Conservation (phyloP, 208 protist species). For the Trypanosoma mega region DNA sequence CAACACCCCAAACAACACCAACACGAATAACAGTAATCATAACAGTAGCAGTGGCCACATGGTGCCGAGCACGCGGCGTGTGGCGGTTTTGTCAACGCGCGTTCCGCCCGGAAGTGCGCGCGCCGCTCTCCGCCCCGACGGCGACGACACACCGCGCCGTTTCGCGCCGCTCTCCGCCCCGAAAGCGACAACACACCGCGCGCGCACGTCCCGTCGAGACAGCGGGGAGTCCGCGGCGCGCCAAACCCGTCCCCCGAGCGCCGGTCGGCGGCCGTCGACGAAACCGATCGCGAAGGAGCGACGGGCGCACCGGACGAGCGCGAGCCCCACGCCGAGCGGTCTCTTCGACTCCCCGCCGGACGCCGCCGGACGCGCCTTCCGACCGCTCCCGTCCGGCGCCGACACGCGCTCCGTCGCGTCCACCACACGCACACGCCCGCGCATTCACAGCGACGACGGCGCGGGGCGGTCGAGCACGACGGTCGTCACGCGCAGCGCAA, state of each 20-base stretch:
- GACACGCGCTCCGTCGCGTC: slow-evolving; percentile 40
- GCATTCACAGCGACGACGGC: slow-evolving; percentile 39
- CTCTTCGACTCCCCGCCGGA: background rate
- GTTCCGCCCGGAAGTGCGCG: too few species aligned
- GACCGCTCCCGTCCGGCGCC: too few species aligned
- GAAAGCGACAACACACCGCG: background rate
- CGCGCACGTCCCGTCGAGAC: background rate
- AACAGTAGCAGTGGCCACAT: too few species aligned
- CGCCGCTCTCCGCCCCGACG: too few species aligned
- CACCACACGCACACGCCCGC: slow-evolving; percentile 38
- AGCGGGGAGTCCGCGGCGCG: background rate
- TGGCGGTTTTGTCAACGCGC: too few species aligned
- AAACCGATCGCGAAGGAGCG: background rate
- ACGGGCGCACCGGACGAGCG: background rate
- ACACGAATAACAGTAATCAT: too few species aligned
- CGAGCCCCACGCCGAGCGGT: background rate
- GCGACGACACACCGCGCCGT: background rate
- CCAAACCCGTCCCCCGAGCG: background rate
- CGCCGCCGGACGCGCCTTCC: slow-evolving; percentile 22
- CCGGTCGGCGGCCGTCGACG: background rate
- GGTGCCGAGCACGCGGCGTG: too few species aligned
- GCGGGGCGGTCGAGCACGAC: slow-evolving; percentile 56
- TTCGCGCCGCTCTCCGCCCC: background rate
- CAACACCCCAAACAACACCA: too few species aligned
- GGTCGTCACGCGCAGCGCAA: slow-evolving; percentile 36